Evolutionary conservation across 2,329 filamentous ascomycete species (phyloP).

Genomic region (Talaromyces sp.): DNA sequence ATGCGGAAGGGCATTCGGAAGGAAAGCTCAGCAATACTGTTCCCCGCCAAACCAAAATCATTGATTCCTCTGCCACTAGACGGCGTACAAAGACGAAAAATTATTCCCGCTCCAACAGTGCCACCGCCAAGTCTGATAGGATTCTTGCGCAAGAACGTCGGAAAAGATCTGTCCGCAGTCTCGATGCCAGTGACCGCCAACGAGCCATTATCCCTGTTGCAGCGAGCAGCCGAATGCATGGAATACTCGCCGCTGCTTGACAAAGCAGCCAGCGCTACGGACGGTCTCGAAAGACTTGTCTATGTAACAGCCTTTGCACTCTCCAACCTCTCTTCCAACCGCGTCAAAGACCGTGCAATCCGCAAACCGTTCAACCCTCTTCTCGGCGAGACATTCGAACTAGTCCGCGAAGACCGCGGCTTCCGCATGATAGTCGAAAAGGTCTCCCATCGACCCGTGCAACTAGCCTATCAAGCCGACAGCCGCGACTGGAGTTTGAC

Average conservation of each 20-base stretch:
- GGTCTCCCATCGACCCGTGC: conserved; percentile 85
- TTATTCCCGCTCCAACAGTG: conserved; percentile 70
- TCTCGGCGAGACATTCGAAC: conserved; percentile 91
- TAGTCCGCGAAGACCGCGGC: conserved; percentile 80
- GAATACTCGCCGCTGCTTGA: conserved; percentile 88
- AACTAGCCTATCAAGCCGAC: conserved; percentile 91
- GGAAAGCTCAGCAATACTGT: conserved; percentile 53
- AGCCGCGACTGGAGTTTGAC: conserved; percentile 78
- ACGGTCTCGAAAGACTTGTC: conserved; percentile 69
- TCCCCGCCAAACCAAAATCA: conserved; percentile 71
- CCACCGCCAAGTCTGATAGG: conserved; percentile 87
- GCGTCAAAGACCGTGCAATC: conserved; percentile 85
- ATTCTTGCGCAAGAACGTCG: conserved; percentile 94
- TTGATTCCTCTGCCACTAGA: conserved; percentile 74
- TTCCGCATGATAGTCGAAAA: conserved; percentile 95
- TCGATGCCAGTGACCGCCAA: conserved; percentile 97
- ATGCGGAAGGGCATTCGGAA: conserved; percentile 31
- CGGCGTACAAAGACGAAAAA: conserved; percentile 62
- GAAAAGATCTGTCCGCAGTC: conserved; percentile 94
- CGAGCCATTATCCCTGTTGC: conserved; percentile 82
- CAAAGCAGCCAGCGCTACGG: conserved; percentile 57
- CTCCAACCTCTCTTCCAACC: conserved; percentile 74
- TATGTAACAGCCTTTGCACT: conserved; percentile 89
- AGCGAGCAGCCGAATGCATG: conserved; percentile 83
- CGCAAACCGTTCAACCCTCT: conserved; percentile 98